Evolutionary conservation across 139 green algal species (phyloP).

Genomic region (Tetraselmis chui): DNA sequence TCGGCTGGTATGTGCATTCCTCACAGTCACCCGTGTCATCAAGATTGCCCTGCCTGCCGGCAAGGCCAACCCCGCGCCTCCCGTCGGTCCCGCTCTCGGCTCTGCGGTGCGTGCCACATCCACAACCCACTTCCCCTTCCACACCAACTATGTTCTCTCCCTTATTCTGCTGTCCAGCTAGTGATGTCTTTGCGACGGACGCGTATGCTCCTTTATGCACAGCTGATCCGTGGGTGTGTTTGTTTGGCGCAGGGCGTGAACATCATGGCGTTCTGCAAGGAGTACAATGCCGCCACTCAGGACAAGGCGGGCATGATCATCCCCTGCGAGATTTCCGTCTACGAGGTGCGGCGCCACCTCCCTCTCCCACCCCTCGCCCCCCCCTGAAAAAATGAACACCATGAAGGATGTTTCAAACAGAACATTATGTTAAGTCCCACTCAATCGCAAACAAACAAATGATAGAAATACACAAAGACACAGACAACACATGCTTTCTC

Average conservation of each 20-base stretch:
- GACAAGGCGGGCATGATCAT: constrained; percentile 95
- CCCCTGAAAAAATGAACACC: no score
- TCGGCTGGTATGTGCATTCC: background rate
- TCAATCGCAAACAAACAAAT: no score
- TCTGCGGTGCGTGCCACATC: constrained; percentile 19
- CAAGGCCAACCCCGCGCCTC: constrained; percentile 97
- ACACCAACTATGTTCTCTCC: no score
- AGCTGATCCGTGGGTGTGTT: no score
- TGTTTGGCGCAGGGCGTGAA: constrained; percentile 94
- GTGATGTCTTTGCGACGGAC: no score
- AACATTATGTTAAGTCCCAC: no score
- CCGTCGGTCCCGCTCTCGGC: constrained; percentile 94
- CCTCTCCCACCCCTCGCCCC: no score
- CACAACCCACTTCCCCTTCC: background rate
- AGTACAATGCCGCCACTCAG: constrained; percentile 96
- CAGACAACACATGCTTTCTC: no score
- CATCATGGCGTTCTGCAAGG: constrained; percentile 99
- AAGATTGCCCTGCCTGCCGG: constrained; percentile 95
- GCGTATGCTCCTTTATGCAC: no score
- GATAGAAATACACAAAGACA: no score
- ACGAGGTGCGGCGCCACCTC: constrained; percentile 89
- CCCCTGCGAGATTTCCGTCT: constrained; percentile 98
- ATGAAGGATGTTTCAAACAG: no score
- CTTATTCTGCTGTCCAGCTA: no score
- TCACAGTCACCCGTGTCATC: constrained; percentile 87